Conservation (phyloP, 169 alveolate species). For the Neospora caninum region DNA sequence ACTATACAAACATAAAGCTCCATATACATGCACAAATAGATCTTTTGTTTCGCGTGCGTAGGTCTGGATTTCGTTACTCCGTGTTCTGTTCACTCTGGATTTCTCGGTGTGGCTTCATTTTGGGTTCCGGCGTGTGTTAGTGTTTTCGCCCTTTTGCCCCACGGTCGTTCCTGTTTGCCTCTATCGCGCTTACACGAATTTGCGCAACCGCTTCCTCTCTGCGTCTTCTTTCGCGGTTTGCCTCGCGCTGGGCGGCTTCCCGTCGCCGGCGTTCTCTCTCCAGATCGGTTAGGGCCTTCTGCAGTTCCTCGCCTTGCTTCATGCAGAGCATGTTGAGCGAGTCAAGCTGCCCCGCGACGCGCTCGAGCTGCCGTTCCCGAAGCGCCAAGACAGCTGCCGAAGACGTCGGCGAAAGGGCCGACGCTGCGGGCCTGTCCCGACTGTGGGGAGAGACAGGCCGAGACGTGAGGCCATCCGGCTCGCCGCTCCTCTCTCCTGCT, state of each 20-base stretch:
- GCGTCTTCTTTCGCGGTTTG: neutral
- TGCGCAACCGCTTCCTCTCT: conserved; percentile 6
- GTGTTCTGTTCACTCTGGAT: too few relatives aligned
- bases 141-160: too few relatives aligned
- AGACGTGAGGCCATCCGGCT: neutral
- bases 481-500: neutral
- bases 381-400: neutral
- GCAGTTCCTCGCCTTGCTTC: conserved; percentile 34
- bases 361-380: conserved; percentile 32
- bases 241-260: conserved; percentile 23
- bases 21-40: too few relatives aligned
- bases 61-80: too few relatives aligned
- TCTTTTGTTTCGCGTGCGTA: too few relatives aligned
- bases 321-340: conserved; percentile 15
- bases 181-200: neutral
- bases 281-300: neutral
- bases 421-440: neutral
- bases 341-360: conserved; percentile 34
- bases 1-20: too few relatives aligned
- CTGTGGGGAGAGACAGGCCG: neutral
- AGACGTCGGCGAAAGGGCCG: neutral
- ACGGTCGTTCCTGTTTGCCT: neutral
- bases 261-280: conserved; percentile 1
- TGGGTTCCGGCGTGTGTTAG: too few relatives aligned
- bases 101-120: too few relatives aligned